Evolutionary conservation across 73 alveolate genomes (phyloP), one percentile per base, ranked within the genome.

Genomic region (Durusdinium trenchii): DNA sequence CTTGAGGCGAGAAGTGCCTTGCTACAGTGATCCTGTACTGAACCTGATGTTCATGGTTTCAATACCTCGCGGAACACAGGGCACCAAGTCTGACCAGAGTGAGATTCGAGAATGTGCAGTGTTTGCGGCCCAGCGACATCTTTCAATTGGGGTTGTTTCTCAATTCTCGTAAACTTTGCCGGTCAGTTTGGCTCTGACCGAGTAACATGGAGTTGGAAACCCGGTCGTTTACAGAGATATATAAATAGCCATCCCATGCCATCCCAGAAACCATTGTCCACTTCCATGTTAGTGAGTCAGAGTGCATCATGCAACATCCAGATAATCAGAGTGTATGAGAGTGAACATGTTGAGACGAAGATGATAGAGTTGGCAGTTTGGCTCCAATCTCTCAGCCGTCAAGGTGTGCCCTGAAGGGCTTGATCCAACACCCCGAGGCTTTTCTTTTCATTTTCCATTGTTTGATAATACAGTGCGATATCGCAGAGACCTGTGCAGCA

Each of bases 71-170:
- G 18, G 52, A n/a, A 0, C 7, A 30, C 76, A 91, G 98, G 98
- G 98, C 60, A 91, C 89, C 45, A 54, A 76, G 45, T 76, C 84
- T 28, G 76, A 91, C 45, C 43, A 91, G 42, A 43, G n/a, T 45
- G 98, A 91, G 89, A 91, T 91, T 76, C 98, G 98, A 14, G 98
- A 91, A n/a, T 91, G 98, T 45, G 98, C 98, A 0, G 98, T 91
- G 78, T 57, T 54, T 48, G 94, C 75, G 48, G 28, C 86, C 38
- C 30, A 42, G 86, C 50, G 45, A 38, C 6, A 30, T 14, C 30
- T 64, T 35, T 20, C n/a, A n/a, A n/a, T n/a, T n/a, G n/a, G n/a
- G n/a, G n/a, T n/a, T n/a, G n/a, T n/a, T n/a, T n/a, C n/a, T n/a
- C n/a, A n/a, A n/a, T n/a, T n/a, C 28, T 20, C 64, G 20, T 12